Base-by-base conservation (phyloP, 257 asterid species). In the Solanum verrucosum region DNA sequence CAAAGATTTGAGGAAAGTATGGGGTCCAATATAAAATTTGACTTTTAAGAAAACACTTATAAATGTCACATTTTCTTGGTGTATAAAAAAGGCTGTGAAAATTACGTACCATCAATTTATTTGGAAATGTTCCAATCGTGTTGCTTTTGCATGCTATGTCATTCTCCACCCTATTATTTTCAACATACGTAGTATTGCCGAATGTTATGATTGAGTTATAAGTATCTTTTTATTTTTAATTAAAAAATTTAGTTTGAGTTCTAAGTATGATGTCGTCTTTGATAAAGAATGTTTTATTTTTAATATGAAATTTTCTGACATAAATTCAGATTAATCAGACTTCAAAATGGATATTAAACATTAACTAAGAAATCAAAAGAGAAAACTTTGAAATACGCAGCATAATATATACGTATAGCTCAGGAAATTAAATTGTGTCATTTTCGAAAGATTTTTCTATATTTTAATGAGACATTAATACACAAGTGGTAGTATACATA, bases 11-110 rank as follows among this genome's bases (percentile, higher is more conserved):
- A 56, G 90, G 90, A 87, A 71, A 77, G 87, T 25, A 88, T 84
- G 35, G 93, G 95, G 89, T 88, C 92, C 92, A 90, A 82, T 60
- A 73, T 49, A 52, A 86, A 86, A 65, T 86, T 90, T 83, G 88
- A 46, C 72, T 65, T 40, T 88, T 65, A 72, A 72, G 89, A 74
- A 88, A 88, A 88, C 86, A 34, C 29, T 63, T 29, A 79, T 73
- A 49, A 86, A 65, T 56, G 74, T 14, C 33, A 71, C 88, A 68
- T 34, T 88, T 86, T 86, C 78, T 70, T 86, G 40, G 68, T 10
- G 68, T 87, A 68, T 67, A 40, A 86, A 78, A 83, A 78, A 38
- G 87, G 18, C 4, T 87, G 27, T 37, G 90, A 87, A 87, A 90
- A 89, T 78, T 33, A 38, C 44, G 42, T 31, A 34, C 25, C 46